Evolutionary conservation across 495 filamentous ascomycete genomes (phyloP).

Genomic region (Chaetomium cochliodes): DNA sequence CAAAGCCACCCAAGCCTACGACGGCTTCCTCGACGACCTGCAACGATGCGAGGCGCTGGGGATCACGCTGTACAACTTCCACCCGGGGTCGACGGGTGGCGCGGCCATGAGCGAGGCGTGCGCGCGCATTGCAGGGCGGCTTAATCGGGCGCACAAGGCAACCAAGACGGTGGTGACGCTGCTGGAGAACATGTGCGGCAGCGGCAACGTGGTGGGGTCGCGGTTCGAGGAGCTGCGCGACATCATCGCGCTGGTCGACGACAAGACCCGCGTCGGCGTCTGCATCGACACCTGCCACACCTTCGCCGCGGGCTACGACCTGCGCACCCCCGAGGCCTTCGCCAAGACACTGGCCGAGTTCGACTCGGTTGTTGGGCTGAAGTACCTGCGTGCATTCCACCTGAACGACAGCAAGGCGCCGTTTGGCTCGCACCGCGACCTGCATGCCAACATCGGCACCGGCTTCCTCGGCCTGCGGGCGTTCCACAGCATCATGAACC

Average conservation of each 20-base stretch:
- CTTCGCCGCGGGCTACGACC: slow-evolving; percentile 89
- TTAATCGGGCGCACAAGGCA: slow-evolving; percentile 75
- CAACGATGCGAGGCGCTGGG: slow-evolving; percentile 83
- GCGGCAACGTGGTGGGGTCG: slow-evolving; percentile 80
- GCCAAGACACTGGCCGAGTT: slow-evolving; percentile 69
- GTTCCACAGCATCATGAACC: slow-evolving; percentile 90
- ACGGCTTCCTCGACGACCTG: slow-evolving; percentile 84
- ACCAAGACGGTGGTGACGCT: slow-evolving; percentile 76
- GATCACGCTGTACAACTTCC: slow-evolving; percentile 94
- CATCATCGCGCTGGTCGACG: slow-evolving; percentile 72
- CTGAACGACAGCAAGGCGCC: slow-evolving; percentile 94
- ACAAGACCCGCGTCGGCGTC: slow-evolving; percentile 87
- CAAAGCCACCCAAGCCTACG: slow-evolving; percentile 85
- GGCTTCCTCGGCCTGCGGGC: slow-evolving; percentile 87
- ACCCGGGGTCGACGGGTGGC: slow-evolving; percentile 78
- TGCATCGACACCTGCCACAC: slow-evolving; percentile 97
- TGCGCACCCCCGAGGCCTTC: slow-evolving; percentile 73
- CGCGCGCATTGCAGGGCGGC: slow-evolving; percentile 67
- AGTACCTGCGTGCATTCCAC: slow-evolving; percentile 82
- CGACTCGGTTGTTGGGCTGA: slow-evolving; percentile 71
- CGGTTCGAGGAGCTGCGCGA: slow-evolving; percentile 81
- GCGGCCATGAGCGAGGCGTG: slow-evolving; percentile 66
- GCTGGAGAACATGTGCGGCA: slow-evolving; percentile 93
- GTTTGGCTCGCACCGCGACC: slow-evolving; percentile 69
- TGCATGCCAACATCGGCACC: slow-evolving; percentile 92